These are phyloP conservation scores for Raffaelea albimanens DNA, from an alignment of 2,329 filamentous ascomycete genomes.

Conservation along the genomic window DNA sequence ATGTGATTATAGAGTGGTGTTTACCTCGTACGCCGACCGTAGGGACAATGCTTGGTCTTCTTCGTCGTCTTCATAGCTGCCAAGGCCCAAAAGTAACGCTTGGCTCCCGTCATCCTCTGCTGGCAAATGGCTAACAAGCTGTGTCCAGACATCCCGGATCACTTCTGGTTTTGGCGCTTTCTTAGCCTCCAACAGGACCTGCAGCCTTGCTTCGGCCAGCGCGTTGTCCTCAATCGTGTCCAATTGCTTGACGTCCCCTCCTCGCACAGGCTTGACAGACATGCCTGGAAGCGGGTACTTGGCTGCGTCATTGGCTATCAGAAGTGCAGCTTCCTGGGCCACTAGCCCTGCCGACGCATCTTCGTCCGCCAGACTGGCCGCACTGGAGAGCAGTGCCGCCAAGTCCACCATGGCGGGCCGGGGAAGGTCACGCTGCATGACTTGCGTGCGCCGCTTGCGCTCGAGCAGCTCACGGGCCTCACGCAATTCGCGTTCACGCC, in stretches of 20 bases:
- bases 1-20: slow-evolving; percentile 22
- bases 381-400: slow-evolving; percentile 54
- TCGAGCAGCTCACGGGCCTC: slow-evolving; percentile 63
- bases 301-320: slow-evolving; percentile 74
- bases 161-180: slow-evolving; percentile 36
- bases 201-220: slow-evolving; percentile 65
- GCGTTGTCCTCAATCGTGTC: slow-evolving; percentile 59
- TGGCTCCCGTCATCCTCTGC: slow-evolving; percentile 15
- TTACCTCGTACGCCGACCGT: slow-evolving; percentile 64
- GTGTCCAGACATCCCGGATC: slow-evolving; percentile 44
- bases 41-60: slow-evolving; percentile 56
- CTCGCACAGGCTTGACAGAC: slow-evolving; percentile 18
- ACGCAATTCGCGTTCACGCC: slow-evolving; percentile 61
- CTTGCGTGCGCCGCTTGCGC: slow-evolving; percentile 75
- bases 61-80: slow-evolving; percentile 68
- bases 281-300: slow-evolving; percentile 63
- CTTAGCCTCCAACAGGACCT: slow-evolving; percentile 63
- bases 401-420: slow-evolving; percentile 67
- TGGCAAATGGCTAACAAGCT: background rate
- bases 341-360: slow-evolving; percentile 62
- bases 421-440: slow-evolving; percentile 78
- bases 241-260: slow-evolving; percentile 61
- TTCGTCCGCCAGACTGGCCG: slow-evolving; percentile 42
- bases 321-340: slow-evolving; percentile 63
- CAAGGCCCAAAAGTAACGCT: slow-evolving; percentile 65